A percentile compares a stretch with the other conserved stretches of the same genome.
Evolutionary conservation across 1,284 basidiomycete genomes (phyloP).

Genomic region (Ceratobasidium sp.): DNA sequence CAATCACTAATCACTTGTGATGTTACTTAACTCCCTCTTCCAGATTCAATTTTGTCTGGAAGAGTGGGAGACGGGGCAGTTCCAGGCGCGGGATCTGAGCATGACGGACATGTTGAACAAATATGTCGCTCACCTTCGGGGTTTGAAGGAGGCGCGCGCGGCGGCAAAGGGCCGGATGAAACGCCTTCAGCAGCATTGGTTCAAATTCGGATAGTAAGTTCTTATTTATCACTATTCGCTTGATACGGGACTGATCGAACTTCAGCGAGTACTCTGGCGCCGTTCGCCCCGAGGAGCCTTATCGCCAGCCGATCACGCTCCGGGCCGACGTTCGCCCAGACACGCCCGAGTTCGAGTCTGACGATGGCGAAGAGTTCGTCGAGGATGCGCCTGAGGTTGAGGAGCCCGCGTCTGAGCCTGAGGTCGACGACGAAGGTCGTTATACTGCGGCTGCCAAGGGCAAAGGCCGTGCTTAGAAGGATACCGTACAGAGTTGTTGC

Average conservation of each 20-base stretch:
- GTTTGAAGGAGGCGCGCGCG: slow-evolving; percentile 9
- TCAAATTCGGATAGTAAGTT: slow-evolving; percentile 13
- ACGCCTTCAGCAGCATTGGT: slow-evolving; percentile 6
- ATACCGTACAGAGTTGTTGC: background rate
- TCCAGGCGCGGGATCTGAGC: slow-evolving; percentile 13
- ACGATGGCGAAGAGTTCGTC: background rate
- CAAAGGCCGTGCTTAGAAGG: background rate
- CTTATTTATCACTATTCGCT: too few species aligned
- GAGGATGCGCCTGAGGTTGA: too few species aligned
- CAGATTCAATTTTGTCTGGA: slow-evolving; percentile 14
- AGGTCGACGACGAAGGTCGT: background rate
- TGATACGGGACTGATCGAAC: too few species aligned
- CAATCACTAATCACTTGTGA: background rate
- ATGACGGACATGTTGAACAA: slow-evolving; percentile 16
- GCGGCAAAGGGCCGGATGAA: background rate
- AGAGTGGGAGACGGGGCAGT: background rate
- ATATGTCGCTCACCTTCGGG: slow-evolving; percentile 12
- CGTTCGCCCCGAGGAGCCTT: background rate
- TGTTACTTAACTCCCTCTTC: background rate
- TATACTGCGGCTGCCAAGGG: slow-evolving; percentile 9
- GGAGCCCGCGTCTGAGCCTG: background rate
- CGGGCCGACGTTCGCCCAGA: slow-evolving; percentile 2
- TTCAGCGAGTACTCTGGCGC: background rate
- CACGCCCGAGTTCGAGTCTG: background rate
- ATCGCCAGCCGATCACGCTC: slow-evolving; percentile 3